phyloP scores from a whole-genome alignment of 2,329 filamentous ascomycete species.

The Pezicula neosporulosa region DNA sequence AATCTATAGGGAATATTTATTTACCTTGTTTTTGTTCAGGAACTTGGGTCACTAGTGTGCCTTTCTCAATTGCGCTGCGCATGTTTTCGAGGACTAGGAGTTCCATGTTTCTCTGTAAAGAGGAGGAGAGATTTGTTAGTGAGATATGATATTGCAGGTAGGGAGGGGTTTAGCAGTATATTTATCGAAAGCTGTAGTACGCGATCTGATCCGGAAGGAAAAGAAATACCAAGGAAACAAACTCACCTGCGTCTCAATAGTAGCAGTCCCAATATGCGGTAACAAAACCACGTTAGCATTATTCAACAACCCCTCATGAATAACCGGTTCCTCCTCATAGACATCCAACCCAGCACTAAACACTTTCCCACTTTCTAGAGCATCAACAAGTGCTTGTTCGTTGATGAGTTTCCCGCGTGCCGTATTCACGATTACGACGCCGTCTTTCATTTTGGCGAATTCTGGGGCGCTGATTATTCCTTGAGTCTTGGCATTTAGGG shows the following conservation, averaged over 20 bases:
- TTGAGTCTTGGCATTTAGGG: conserved; percentile 63
- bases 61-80: conserved; percentile 54
- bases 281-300: conserved; percentile 72
- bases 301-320: conserved; percentile 68
- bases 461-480: conserved; percentile 67
- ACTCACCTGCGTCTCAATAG: conserved; percentile 48
- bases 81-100: conserved; percentile 72
- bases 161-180: too few relatives aligned
- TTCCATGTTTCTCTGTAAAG: conserved; percentile 58
- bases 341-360: conserved; percentile 72
- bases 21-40: conserved; percentile 53
- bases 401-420: conserved; percentile 78
- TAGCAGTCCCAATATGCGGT: conserved; percentile 83
- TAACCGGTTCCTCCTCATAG: conserved; percentile 72
- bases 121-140: background rate
- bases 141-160: background rate
- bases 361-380: conserved; percentile 65
- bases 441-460: conserved; percentile 73
- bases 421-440: conserved; percentile 77
- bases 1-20: too few relatives aligned
- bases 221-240: background rate
- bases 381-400: conserved; percentile 71
- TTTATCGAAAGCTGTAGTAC: too few relatives aligned
- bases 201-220: too few relatives aligned
- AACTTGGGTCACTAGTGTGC: conserved; percentile 62